These are phyloP conservation scores for Echium plantagineum DNA, from an alignment of 257 asterid species.

Conservation along the genomic window DNA sequence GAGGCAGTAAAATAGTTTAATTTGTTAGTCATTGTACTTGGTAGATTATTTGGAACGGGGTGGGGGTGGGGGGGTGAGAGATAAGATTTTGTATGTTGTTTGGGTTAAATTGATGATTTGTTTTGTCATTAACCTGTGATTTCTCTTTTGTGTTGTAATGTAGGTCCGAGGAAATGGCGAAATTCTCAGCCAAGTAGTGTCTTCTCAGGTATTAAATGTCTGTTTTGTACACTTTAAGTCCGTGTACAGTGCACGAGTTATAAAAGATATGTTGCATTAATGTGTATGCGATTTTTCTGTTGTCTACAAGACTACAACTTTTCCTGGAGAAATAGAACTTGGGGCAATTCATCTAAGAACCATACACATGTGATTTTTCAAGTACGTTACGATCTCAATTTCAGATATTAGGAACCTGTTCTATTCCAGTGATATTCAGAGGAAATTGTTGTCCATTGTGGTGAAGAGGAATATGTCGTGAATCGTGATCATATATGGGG, in stretches of 20 bases:
- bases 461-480: too few relatives aligned
- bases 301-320: slow-evolving; percentile 1
- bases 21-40: too few relatives aligned
- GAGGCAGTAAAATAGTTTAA: background rate
- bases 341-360: too few relatives aligned
- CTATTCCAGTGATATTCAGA: background rate
- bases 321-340: background rate
- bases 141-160: slow-evolving; percentile 2
- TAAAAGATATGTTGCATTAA: background rate
- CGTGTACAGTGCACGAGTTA: background rate
- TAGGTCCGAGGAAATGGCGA: slow-evolving; percentile 85
- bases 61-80: too few relatives aligned
- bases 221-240: background rate
- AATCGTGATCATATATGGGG: too few relatives aligned
- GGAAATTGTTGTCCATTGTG: too few relatives aligned
- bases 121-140: background rate
- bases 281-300: background rate
- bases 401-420: background rate
- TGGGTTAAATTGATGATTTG: background rate
- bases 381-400: background rate
- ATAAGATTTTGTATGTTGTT: too few relatives aligned
- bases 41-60: too few relatives aligned
- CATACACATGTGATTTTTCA: too few relatives aligned
- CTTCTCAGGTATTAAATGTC: slow-evolving; percentile 55
- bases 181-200: slow-evolving; percentile 83